Evolutionary conservation across 352 stramenopile species (phyloP), one percentile per base, ranked within the genome.

Genomic region (Globisporangium nagaii): DNA sequence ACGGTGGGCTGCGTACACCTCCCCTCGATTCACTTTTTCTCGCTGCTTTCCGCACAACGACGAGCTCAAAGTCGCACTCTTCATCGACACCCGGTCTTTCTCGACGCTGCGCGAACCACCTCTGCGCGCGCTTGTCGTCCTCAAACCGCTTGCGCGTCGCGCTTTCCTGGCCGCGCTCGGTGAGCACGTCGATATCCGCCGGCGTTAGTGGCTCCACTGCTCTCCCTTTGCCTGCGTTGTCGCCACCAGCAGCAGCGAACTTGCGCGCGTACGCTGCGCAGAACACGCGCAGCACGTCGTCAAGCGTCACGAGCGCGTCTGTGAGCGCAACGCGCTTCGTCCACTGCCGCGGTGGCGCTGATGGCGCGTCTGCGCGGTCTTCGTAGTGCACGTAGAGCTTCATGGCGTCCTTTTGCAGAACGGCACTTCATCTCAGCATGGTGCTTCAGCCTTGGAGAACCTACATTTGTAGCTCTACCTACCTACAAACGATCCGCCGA

Each of bases 311-410:
- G 41, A 54, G 36, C 45, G 59, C 49, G 12, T 48, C 28, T 9
- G 68, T 60, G 17, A 88, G 49, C 8, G 64, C 75, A 19, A 89
- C 27, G 15, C 79, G 75, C 56, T 76, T 84, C 4, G 79, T 86
- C 71, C 79, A 86, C 48, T 20, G 4, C 1, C 22, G 22, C 3
- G 13, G 20, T 0, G 32, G 30, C 25, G 19, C 35, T 5, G 41
- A 20, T 22, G 31, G 30, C 44, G 25, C 62, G 53, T 24, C 43
- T 15, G 32, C 22, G 5, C 25, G 32, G 15, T 66, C 60, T 65
- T 87, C 78, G 25, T 73, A 82, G 67, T 92, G 82, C 47, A 92
- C 68, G 60, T 89, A 89, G 13, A 91, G 60, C 32, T 58, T 48
- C 51, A 58, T 58, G 24, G 30, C 17, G 35, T 27, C 9, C 31